Conservation (phyloP, 352 stramenopile genomes). For the Achlya hypogyna region DNA sequence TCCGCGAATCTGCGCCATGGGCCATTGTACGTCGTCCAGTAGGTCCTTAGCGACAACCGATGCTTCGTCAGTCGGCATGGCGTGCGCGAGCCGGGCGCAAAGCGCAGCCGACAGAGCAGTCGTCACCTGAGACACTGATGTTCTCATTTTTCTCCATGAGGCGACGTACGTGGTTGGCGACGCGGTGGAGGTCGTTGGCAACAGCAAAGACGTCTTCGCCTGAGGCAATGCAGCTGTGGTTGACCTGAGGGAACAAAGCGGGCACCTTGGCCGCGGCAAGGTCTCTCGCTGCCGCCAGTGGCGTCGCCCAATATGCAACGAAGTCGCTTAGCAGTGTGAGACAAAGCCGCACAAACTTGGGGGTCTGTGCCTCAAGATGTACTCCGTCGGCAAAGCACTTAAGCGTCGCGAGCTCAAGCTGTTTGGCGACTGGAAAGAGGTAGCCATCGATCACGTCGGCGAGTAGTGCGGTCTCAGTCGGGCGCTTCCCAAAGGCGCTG, state of each 20-base stretch:
- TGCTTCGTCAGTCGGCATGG: conserved; percentile 34
- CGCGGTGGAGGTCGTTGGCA: conserved; percentile 61
- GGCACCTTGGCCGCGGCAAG: not conserved
- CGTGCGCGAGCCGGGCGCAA: conserved; percentile 23
- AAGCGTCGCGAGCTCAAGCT: not conserved
- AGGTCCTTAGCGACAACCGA: conserved; percentile 35
- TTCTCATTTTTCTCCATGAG: not conserved
- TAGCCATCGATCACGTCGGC: not conserved
- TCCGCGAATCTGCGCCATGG: conserved; percentile 26
- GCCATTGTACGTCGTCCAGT: conserved; percentile 10
- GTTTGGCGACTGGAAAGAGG: conserved; percentile 8
- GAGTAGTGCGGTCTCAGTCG: conserved; percentile 6
- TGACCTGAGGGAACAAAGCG: not conserved
- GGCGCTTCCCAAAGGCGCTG: conserved; percentile 25
- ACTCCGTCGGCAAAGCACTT: conserved; percentile 14
- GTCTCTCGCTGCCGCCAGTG: not conserved
- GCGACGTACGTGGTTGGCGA: conserved; percentile 39
- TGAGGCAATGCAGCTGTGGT: not conserved
- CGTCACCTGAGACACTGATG: conserved; percentile 34
- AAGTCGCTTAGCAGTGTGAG: not conserved
- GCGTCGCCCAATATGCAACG: not conserved
- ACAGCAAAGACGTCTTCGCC: conserved; percentile 56
- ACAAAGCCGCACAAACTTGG: not conserved
- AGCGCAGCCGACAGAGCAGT: conserved; percentile 36
- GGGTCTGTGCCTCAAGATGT: not conserved